Conservation (phyloP, 257 asterid species). For the Phtheirospermum japonicum region DNA sequence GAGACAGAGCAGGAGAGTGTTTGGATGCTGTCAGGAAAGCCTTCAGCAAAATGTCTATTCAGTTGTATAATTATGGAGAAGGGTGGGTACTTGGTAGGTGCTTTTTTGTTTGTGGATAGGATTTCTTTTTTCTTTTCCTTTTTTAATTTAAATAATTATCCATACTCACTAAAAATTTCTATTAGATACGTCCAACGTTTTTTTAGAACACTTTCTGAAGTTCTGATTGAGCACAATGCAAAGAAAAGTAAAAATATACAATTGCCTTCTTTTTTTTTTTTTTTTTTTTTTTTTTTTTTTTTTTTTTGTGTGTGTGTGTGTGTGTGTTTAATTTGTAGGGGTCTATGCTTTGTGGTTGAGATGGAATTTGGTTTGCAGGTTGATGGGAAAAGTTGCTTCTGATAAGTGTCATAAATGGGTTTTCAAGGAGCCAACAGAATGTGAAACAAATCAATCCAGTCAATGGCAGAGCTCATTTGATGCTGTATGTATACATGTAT, state of each 20-base stretch:
- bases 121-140: too few relatives aligned
- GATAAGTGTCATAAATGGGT: constrained; percentile 99
- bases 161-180: too few relatives aligned
- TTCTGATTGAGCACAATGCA: too few relatives aligned
- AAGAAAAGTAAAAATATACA: constrained; percentile 32
- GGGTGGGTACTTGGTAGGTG: constrained; percentile 99
- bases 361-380: constrained; percentile 61
- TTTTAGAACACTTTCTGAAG: too few relatives aligned
- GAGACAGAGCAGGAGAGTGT: too few relatives aligned
- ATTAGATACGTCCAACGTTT: too few relatives aligned
- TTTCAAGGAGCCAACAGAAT: constrained; percentile 91
- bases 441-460: constrained; percentile 62
- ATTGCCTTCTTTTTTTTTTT: too few relatives aligned
- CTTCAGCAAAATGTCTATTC: constrained; percentile 99
- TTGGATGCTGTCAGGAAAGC: constrained; percentile 87
- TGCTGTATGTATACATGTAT: constrained; percentile 58
- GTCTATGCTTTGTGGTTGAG: background rate
- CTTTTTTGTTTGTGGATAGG: constrained; percentile 25
- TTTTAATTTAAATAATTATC: too few relatives aligned
- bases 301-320: constrained; percentile 15
- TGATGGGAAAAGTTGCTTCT: constrained; percentile 99
- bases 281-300: constrained; percentile 30
- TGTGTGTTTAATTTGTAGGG: too few relatives aligned
- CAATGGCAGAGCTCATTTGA: constrained; percentile 99
- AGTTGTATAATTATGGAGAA: too few relatives aligned